Evolutionary conservation across 768 basidiomycete genomes (phyloP).

Genomic region (Tricholoma saponaceum): DNA sequence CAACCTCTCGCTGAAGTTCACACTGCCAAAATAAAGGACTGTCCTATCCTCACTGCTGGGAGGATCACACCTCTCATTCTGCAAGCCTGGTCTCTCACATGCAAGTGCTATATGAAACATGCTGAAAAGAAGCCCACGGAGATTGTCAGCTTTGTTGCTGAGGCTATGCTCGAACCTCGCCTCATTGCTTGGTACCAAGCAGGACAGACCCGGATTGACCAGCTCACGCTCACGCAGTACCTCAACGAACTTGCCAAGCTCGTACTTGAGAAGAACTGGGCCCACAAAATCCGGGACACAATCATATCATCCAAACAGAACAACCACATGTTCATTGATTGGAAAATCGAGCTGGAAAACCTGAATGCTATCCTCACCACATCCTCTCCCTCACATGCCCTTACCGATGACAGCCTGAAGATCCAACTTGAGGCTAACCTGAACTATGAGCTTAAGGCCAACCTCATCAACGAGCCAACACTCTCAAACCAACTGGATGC

Average conservation of each 20-base stretch:
- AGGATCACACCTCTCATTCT: conserved; percentile 7
- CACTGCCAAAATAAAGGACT: conserved; percentile 12
- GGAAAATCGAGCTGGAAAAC: conserved; percentile 16
- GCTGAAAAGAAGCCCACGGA: conserved; percentile 5
- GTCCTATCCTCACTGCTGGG: conserved; percentile 15
- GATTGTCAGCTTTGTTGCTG: conserved; percentile 12
- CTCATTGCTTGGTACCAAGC: conserved; percentile 14
- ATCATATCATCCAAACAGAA: conserved; percentile 9
- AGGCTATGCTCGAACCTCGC: conserved; percentile 14
- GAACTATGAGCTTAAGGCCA: conserved; percentile 1
- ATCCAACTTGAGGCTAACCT: conserved; percentile 10
- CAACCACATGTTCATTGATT: conserved; percentile 11
- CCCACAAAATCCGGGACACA: background rate
- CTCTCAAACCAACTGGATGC: background rate
- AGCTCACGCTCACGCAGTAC: conserved; percentile 10
- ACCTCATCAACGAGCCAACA: background rate
- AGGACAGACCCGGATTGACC: conserved; percentile 10
- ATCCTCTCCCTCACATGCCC: background rate
- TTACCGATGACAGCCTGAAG: background rate
- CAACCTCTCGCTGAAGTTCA: conserved; percentile 8
- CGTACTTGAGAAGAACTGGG: conserved; percentile 5
- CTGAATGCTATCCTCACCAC: conserved; percentile 7
- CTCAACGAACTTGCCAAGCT: conserved; percentile 9
- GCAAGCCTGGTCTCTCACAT: conserved; percentile 12
- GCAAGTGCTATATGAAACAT: conserved; percentile 12